Base-by-base conservation (phyloP, 257 asterid genomes). In the Solanum appendiculatum region DNA sequence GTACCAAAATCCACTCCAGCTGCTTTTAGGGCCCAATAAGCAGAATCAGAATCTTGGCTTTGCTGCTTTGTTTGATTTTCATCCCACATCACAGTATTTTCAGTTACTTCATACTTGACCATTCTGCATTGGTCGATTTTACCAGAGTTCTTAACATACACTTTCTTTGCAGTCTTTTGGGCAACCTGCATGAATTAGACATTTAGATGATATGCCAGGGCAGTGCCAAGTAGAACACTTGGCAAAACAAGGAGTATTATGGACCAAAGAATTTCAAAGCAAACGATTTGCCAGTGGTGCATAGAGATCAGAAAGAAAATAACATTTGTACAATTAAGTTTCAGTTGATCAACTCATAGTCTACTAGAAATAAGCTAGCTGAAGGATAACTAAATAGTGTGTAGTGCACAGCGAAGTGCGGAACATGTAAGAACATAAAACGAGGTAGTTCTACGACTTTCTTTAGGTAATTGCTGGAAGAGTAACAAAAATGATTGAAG, bases 1-100 rank as follows among this genome's bases (percentile, higher is more conserved):
- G 99, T 87, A 86, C 83, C 72, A 72, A 96, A 94, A 90, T 97
- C 96, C 7, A 89, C 89, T 27, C 99, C 99, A 0, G 98, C 94
- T 6, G 98, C 99, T 91, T 95, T 96, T 85, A 97, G 83, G 44
- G 98, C 98, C 98, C 99, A 96, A 81, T 95, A 94, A 74, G 88
- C 84, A 7, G 83, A 48, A 77, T 31, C 46, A 73, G 73, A 31
- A 34, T 34, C 87, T 73, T 72, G 84, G 56, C 87, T 13, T 72
- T 88, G 89, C 31, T 88, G 88, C 25, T 90, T 94, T 78, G 87
- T 92, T 69, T 88, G 91, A 44, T 88, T 86, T 16, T 87, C 91
- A 75, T 96, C 94, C 99, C 99, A 97, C 75, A 92, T 91, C 44
- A 97, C 96, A 11, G 97, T 90, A 88, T 95, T 96, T 83, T 97